Evolutionary conservation across 768 basidiomycete species (phyloP), one percentile per base, ranked within the genome.

Genomic region (Pleurotus giganteus): DNA sequence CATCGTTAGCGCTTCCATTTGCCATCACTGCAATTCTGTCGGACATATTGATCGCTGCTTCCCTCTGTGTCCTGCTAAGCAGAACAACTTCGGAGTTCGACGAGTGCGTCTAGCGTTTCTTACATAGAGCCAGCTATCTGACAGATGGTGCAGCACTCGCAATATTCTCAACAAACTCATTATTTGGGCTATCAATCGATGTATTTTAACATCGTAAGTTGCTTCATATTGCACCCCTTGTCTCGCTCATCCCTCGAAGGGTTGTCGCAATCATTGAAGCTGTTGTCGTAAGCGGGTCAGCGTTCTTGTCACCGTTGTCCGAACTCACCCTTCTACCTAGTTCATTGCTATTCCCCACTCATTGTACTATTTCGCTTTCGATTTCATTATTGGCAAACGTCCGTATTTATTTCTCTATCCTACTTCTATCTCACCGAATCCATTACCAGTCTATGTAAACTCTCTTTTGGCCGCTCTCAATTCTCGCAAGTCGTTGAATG

Each of bases 351-450:
- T 71, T 27, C 78, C 79, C 2, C 61, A 74, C 47, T 72, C 77
- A 4, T 71, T 80, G 34, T 81, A 77, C 60, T 71, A 71, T 19
- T 70, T 79, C 56, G 77, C 75, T 2, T 71, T 81, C 47, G 80
- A 81, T 61, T 80, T 82, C 55, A 65, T 78, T 28, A 76, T 81
- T 51, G 80, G 80, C 54, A 81, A 81, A 70, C 60, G 78, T 76
- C 58, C 29, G 73, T 65, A 1, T 45, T 19, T 23, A 27, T 27
- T 28, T 27, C 24, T 17, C 31, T 28, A 28, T 17, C n/a, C 53
- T 27, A 36, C 13, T 34, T 29, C 47, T 23, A n/a, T n/a, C n/a
- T n/a, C n/a, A n/a, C n/a, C n/a, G n/a, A n/a, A n/a, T 53, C 23
- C 27, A n/a, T 27, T 24, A 4, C 45, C 52, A 80, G 78, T 79